Base-by-base conservation (phyloP, 2,329 filamentous ascomycete species). In the Fusarium continuum region DNA sequence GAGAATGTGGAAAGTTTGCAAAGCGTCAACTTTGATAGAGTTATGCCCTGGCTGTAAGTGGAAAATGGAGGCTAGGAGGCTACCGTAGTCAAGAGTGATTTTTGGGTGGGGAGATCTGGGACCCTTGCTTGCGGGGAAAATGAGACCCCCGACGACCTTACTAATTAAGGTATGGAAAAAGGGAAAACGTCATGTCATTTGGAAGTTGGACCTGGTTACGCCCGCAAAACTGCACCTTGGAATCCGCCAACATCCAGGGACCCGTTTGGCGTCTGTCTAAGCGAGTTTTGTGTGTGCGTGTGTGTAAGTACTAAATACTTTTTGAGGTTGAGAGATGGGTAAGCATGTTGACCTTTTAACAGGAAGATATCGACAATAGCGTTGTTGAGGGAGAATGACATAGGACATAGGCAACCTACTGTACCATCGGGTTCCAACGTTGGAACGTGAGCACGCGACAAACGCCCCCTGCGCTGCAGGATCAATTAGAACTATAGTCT, bases 201-300 rank as follows among this genome's bases (percentile, higher is more conserved):
- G 50, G n/a, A n/a, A n/a, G n/a, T n/a, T n/a, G 47, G 46, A 51
- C 38, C 31, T 29, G 17, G 32, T 46, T 59, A 68, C 67, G 67
- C 67, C 67, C 67, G 67, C 67, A 70, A 51, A 61, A 50, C 64
- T 69, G 67, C 67, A 69, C 48, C 61, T 61, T 43, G n/a, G 49
- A 59, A 55, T 57, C 61, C 54, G 50, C 61, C 54, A 40, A 65
- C 58, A 56, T 61, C 61, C 52, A 51, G 48, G 43, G 52, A 46
- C 40, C 55, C 47, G 40, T 45, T 43, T 67, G 44, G 36, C 50
- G 55, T 17, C 28, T 22, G 13, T 32, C 13, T 13, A 49, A 39
- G 45, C 45, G 45, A 14, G 3, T 34, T n/a, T n/a, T n/a, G n/a
- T n/a, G n/a, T n/a, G n/a, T n/a, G n/a, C n/a, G n/a, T n/a, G n/a